A percentile compares a stretch with the other conserved stretches of the same genome.
These are phyloP conservation scores for Inga laurina DNA, from an alignment of 306 rosid species.

Conservation along the genomic window DNA sequence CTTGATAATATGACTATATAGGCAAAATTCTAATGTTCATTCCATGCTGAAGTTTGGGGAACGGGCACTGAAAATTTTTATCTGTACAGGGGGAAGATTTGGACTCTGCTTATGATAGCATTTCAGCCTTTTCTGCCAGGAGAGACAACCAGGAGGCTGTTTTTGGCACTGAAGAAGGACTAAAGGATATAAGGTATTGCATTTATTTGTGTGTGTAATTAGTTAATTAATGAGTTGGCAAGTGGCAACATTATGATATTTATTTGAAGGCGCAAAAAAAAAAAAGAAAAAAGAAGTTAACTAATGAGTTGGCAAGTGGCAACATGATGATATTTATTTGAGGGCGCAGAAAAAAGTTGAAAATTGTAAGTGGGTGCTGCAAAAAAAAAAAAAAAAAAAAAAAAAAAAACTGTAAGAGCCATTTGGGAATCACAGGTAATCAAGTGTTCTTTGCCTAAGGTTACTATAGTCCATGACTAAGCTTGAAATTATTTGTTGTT, in stretches of 20 bases:
- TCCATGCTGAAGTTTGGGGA: not conserved
- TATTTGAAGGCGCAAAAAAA: not conserved
- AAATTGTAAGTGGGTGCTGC: not conserved
- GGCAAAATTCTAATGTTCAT: not conserved
- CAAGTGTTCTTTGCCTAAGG: not conserved
- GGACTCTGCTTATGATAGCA: constrained; percentile 89
- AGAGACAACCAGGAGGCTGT: constrained; percentile 87
- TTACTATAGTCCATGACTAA: not conserved
- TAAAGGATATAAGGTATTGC: constrained; percentile 72
- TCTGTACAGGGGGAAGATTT: constrained; percentile 75
- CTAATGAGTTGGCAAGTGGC: not conserved
- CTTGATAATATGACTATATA: not conserved
- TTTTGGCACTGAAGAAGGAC: constrained; percentile 84
- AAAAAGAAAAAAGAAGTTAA: not conserved
- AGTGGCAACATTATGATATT: not conserved
- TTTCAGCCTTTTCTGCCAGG: constrained; percentile 84
- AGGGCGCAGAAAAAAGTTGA: not conserved
- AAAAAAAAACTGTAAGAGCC: not conserved
- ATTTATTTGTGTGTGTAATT: not conserved
- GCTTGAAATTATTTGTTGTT: not conserved
- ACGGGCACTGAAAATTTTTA: constrained; percentile 8
- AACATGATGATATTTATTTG: not conserved
- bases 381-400: not conserved
- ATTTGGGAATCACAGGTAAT: not conserved
- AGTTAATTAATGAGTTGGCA: not conserved